A percentile compares a stretch with the other conserved stretches of the same genome.
Evolutionary conservation across 768 basidiomycete species (phyloP).

Genomic region (Naganishia onofrii): DNA sequence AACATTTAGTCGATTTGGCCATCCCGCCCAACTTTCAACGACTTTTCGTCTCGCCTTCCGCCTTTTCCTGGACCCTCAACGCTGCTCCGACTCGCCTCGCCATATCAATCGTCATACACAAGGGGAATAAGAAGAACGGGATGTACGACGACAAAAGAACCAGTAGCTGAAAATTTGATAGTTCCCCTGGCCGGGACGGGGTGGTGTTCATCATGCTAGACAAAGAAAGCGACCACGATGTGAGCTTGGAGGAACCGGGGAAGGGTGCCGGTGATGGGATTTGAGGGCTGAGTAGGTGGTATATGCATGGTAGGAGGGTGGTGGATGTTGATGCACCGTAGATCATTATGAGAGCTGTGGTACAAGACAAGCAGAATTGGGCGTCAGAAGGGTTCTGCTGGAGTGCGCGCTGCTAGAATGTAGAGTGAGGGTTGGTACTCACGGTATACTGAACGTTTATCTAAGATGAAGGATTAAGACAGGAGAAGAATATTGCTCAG

Average conservation of each 20-base stretch:
- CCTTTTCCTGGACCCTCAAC: not conserved
- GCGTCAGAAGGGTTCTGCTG: not conserved
- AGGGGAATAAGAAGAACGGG: slow-evolving; percentile 70
- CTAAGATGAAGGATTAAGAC: slow-evolving; percentile 25
- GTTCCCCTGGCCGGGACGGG: slow-evolving; percentile 52
- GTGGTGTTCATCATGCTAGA: not conserved
- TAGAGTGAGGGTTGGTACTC: slow-evolving; percentile 28
- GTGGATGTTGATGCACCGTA: slow-evolving; percentile 78
- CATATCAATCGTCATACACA: slow-evolving; percentile 75
- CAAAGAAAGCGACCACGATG: not conserved
- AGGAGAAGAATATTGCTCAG: too few species aligned
- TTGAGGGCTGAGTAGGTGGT: slow-evolving; percentile 63
- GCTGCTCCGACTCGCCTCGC: slow-evolving; percentile 37
- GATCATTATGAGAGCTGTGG: slow-evolving; percentile 59
- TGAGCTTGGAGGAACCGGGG: not conserved
- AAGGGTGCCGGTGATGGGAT: slow-evolving; percentile 48
- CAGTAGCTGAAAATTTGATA: slow-evolving; percentile 55
- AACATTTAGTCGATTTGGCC: too few species aligned
- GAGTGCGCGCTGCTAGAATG: not conserved
- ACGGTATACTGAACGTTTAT: slow-evolving; percentile 49
- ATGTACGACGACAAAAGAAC: slow-evolving; percentile 68
- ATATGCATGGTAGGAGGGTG: slow-evolving; percentile 71
- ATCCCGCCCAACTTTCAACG: not conserved
- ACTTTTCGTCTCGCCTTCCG: not conserved
- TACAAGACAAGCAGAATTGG: slow-evolving; percentile 57